Conservation (phyloP, 768 basidiomycete species). For the Lactifluus hygrophoroides region DNA sequence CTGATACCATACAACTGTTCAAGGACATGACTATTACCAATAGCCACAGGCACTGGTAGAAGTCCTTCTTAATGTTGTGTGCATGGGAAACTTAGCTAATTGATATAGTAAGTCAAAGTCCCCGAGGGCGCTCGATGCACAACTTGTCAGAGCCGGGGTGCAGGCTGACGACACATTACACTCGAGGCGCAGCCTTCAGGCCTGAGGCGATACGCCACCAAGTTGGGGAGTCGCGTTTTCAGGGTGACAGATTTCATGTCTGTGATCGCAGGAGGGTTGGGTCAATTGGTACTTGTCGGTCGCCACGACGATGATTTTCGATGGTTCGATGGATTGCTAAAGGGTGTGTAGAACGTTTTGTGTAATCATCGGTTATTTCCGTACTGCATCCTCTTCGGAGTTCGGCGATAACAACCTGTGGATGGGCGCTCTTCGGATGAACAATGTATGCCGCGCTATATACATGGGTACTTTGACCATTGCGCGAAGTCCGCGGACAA, state of each 20-base stretch:
- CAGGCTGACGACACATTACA: background rate
- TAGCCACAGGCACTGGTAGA: background rate
- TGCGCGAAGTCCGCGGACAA: no score
- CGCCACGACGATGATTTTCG: background rate
- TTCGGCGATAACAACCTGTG: no score
- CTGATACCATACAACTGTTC: background rate
- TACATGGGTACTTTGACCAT: no score
- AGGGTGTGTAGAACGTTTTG: background rate
- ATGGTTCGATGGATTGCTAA: no score
- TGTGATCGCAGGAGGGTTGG: background rate
- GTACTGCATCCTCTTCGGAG: background rate
- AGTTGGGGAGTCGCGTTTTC: background rate
- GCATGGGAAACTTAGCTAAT: background rate
- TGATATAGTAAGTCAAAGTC: background rate
- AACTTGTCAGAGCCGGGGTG: background rate
- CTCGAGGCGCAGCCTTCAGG: background rate
- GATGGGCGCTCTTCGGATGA: no score
- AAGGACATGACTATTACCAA: background rate
- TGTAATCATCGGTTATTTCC: background rate
- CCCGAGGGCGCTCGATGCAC: background rate
- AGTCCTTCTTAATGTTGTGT: background rate
- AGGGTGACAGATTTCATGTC: background rate
- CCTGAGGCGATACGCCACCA: background rate
- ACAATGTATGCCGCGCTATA: no score
- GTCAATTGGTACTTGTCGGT: background rate